Base-by-base conservation (phyloP, 2,329 filamentous ascomycete species). In the Penicillium sp. region DNA sequence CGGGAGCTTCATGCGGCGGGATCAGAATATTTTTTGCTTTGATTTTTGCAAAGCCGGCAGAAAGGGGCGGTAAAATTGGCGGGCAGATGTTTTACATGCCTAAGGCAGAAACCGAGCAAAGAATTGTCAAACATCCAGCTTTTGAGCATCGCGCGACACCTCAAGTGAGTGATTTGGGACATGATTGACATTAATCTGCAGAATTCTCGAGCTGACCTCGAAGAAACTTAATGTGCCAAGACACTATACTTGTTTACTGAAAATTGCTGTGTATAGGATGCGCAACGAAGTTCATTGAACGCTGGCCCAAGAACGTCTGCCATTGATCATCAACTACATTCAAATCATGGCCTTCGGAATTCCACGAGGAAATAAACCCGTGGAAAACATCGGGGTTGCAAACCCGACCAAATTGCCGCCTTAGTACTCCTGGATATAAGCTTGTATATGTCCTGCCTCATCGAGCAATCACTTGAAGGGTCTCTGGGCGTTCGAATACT, bases 11-110 rank as follows among this genome's bases (percentile, higher is more conserved):
- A 59, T 54, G 35, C 50, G 58, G 56, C 59, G 59, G 64, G 62
- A 60, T 62, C 53, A 47, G 66, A 71, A 73, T 73, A 73, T 71
- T 74, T 74, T 74, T 74, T 69, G 69, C 62, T 57, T 60, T 66
- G 61, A 67, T 67, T 68, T 69, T 68, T 63, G 61, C 64, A 60
- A 31, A 17, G 45, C 42, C 56, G 69, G 72, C 72, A 74, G 64
- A 72, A 65, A 4, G 15, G 7, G 61, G 72, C 72, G 72, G 72
- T 72, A 66, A 54, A 15, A 2, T 37, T 28, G 57, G 70, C 72
- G 72, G 72, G 39, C 10, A 5, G 1, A 25, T 1, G 6, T 69
- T 10, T 1, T 7, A 5, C 2, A 12, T 56, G 51, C 65, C 58
- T 66, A 43, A 54, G 25, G 8, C 34, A 49, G 7, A 12, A 20